A percentile compares a stretch with the other conserved stretches of the same genome.
These are phyloP conservation scores for Cutaneotrichosporon sp. DNA, from an alignment of 1,284 basidiomycete species.

Conservation along the genomic window DNA sequence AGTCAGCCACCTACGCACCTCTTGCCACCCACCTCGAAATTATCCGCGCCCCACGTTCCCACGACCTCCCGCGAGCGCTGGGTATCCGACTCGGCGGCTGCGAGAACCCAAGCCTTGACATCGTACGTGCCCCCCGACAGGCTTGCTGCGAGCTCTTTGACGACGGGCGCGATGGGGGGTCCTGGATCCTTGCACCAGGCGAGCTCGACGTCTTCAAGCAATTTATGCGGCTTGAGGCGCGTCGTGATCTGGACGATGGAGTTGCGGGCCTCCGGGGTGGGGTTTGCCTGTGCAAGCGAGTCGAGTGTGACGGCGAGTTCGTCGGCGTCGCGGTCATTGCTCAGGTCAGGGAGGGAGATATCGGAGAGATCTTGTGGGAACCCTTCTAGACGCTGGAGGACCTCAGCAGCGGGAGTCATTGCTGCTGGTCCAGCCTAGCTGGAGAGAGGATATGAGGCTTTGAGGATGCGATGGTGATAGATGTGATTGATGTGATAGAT, in stretches of 20 bases:
- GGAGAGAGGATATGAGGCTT: background rate
- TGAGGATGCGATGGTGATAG: background rate
- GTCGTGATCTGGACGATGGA: constrained; percentile 11
- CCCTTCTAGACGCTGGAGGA: constrained; percentile 15
- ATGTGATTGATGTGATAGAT: no score
- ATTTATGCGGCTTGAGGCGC: constrained; percentile 2
- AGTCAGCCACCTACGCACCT: background rate
- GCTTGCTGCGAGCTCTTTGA: background rate
- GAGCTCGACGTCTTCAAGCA: constrained; percentile 7
- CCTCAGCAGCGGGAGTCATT: constrained; percentile 3
- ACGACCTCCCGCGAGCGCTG: constrained; percentile 6
- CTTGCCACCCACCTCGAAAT: constrained; percentile 19
- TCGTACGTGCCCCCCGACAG: constrained; percentile 10
- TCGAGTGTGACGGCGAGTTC: constrained; percentile 11
- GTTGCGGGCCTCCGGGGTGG: constrained; percentile 15
- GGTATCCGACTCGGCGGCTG: background rate
- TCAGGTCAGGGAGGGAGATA: background rate
- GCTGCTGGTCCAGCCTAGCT: background rate
- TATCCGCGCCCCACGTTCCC: constrained; percentile 13
- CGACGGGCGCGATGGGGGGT: background rate
- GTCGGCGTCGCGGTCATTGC: background rate
- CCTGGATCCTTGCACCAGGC: constrained; percentile 9
- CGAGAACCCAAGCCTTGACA: constrained; percentile 6
- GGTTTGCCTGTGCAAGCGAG: constrained; percentile 1
- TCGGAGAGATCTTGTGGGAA: constrained; percentile 18